Base-by-base conservation (phyloP, 352 stramenopile genomes). In the Halophytophthora polymorphica region DNA sequence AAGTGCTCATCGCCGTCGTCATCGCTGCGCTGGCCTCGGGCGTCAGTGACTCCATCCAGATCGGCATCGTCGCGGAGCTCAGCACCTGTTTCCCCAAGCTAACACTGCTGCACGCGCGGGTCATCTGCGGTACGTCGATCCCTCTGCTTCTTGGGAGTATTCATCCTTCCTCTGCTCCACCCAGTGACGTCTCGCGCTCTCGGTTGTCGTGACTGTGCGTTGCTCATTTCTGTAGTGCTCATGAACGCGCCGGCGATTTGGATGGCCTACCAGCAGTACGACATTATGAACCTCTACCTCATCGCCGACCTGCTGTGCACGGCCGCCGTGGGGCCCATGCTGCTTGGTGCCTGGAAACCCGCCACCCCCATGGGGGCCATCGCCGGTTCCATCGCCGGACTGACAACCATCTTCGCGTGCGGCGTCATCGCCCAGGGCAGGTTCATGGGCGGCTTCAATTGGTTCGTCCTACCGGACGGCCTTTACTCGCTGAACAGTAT, bases 221-320 rank as follows among this genome's bases (percentile, higher is more conserved):
- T 50, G 43, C 5, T 31, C 51, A 18, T 54, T 21, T 6, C 35
- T 50, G n/a, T 31, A 85, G 73, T 83, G 2, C 37, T 85, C 15
- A 72, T 91, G 29, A 91, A 83, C 44, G 66, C 84, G 13, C 77
- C 80, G 6, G 80, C 80, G 8, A 79, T 88, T 46, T 42, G 71
- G 3, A 86, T 91, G 38, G 80, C 77, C 8, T 68, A 84, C 42
- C 75, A 88, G 45, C 51, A 75, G 43, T 84, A 83, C 56, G 58
- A 85, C 47, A 85, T 91, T 37, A 42, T 91, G 50, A 85, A 61
- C 35, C 71, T 91, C 14, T 88, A 88, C 38, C 56, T 91, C n/a
- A 91, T 91, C 43, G 77, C 80, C 15, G 80, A 91, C 42, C 44
- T 91, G 52, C 48, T 91, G n/a, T 91, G 80, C 50, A 87, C 77